These are phyloP conservation scores for Tetrahymena elliotti DNA, from an alignment of 73 alveolate genomes.

Conservation along the genomic window DNA sequence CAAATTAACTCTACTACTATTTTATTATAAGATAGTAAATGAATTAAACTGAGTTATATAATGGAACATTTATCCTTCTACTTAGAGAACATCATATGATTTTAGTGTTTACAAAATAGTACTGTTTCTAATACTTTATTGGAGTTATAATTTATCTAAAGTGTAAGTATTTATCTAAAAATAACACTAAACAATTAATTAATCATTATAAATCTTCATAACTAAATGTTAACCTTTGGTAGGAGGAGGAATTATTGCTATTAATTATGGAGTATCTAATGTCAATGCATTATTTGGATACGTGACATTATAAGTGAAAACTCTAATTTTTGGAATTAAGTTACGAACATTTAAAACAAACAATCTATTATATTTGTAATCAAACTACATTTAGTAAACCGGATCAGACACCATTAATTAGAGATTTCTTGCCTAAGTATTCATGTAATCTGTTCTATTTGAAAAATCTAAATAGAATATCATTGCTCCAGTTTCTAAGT, in stretches of 20 bases:
- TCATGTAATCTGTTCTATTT: neutral
- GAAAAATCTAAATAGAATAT: neutral
- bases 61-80: too few species aligned
- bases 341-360: neutral
- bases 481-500: neutral
- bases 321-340: neutral
- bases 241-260: neutral
- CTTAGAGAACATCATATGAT: too few species aligned
- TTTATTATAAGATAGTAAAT: neutral
- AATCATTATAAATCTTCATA: neutral
- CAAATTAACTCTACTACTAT: neutral
- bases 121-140: neutral
- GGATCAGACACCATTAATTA: neutral
- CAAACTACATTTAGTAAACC: neutral
- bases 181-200: too few species aligned
- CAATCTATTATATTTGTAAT: neutral
- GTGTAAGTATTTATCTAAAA: neutral
- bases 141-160: neutral
- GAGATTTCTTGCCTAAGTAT: neutral
- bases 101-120: too few species aligned
- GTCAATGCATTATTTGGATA: neutral
- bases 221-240: neutral
- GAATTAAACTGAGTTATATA: neutral
- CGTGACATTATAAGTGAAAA: neutral
- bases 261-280: neutral